Base-by-base conservation (phyloP, 2,329 filamentous ascomycete species). In the Xylaria sp. region DNA sequence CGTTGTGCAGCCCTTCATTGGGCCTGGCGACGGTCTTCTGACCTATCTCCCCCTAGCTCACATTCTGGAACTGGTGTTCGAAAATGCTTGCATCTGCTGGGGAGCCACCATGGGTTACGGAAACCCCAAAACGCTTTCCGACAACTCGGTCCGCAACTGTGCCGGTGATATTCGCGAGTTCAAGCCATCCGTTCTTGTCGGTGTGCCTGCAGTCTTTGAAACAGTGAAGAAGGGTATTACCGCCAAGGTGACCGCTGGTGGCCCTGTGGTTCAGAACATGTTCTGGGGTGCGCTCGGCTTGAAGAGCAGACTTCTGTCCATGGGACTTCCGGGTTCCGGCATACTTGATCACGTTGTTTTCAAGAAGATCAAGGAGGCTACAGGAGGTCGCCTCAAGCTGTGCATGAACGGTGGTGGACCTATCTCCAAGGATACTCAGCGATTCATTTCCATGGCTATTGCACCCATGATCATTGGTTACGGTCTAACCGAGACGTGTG, bases 391-490 rank as follows among this genome's bases (percentile, higher is more conserved):
- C 61, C 79, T 96, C 64, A 87, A 90, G 69, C 84, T 96, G 54
- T 89, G 88, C 76, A 81, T 96, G 84, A 94, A 91, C 72, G 91
- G 91, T 61, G 91, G 91, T 72, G 91, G 91, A 1, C 91, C 91
- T 4, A 83, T 96, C 50, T 84, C 91, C 35, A 91, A 89, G 75
- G 91, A 95, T 53, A 96, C 91, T 0, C 89, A 92, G 72, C 84
- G 84, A 59, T 96, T 96, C 81, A 86, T 96, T 71, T 95, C 91
- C 49, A 86, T 94, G 82, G 88, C 89, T 54, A 91, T 96, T 68
- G 89, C 89, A 54, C 91, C 91, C 49, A 93, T 96, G 91, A 90
- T 96, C 66, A 88, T 85, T 66, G 91, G 91, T 11, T 96, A 96
- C 70, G 91, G 91, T 65, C 79, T 96, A 65, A 96, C 91, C 6